Conservation (phyloP, 2,329 filamentous ascomycete genomes). For the Neonectria hederae region DNA sequence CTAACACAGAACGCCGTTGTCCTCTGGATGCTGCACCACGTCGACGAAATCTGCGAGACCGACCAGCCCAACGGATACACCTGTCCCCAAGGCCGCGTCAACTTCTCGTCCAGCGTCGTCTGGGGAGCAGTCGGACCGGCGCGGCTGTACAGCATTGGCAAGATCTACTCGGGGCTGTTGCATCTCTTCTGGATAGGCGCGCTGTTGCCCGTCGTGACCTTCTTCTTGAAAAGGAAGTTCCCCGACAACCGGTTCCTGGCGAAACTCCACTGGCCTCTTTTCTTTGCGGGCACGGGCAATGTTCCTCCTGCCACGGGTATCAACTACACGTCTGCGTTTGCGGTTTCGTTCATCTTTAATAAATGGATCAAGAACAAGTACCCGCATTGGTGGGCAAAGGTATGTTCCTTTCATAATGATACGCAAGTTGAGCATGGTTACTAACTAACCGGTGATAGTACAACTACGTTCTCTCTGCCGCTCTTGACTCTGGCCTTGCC, state of each 20-base stretch:
- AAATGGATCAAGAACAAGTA: slow-evolving; percentile 26
- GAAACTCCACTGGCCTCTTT: slow-evolving; percentile 18
- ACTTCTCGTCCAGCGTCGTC: slow-evolving; percentile 57
- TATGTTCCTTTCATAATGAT: neutral
- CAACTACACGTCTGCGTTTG: slow-evolving; percentile 22
- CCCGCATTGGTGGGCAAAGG: slow-evolving; percentile 28
- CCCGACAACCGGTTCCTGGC: slow-evolving; percentile 18
- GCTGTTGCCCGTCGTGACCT: slow-evolving; percentile 17
- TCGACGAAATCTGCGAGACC: slow-evolving; percentile 21
- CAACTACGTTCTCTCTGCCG: slow-evolving; percentile 30
- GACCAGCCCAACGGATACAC: slow-evolving; percentile 50
- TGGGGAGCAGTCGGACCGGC: slow-evolving; percentile 61
- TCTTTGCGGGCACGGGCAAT: slow-evolving; percentile 25
- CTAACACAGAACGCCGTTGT: slow-evolving; percentile 50
- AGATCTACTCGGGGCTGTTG: slow-evolving; percentile 22
- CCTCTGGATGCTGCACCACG: slow-evolving; percentile 20
- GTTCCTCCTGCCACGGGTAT: slow-evolving; percentile 23
- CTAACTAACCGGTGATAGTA: slow-evolving; percentile 13
- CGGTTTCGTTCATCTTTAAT: slow-evolving; percentile 24
- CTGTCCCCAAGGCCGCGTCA: slow-evolving; percentile 57
- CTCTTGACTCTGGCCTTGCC: slow-evolving; percentile 24
- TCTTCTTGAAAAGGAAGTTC: slow-evolving; percentile 5
- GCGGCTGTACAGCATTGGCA: slow-evolving; percentile 36
- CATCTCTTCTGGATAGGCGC: slow-evolving; percentile 24
- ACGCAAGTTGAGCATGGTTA: neutral